Evolutionary conservation across 148 eudicot species (phyloP).

Genomic region (Heliosperma pusillum): DNA sequence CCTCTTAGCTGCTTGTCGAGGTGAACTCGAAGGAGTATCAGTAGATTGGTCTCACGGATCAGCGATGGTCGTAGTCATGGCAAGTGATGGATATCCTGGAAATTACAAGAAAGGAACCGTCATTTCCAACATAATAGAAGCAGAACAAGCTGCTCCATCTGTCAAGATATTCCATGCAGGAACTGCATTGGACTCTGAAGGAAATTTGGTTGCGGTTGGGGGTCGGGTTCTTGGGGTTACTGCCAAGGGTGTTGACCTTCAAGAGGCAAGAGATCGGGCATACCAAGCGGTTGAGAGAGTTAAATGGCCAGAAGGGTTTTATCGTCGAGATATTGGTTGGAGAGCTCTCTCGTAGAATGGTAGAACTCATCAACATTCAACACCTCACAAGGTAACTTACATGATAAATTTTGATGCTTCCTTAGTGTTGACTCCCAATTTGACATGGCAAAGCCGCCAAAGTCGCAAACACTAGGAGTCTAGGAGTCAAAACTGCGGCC

Average conservation of each 20-base stretch:
- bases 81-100: conserved; percentile 93
- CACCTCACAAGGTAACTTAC: not conserved
- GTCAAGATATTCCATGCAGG: conserved; percentile 93
- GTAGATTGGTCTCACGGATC: conserved; percentile 82
- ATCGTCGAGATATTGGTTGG: conserved; percentile 85
- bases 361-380: not conserved
- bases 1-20: conserved; percentile 78
- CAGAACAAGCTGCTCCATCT: conserved; percentile 58
- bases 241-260: conserved; percentile 73
- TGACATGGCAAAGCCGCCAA: not conserved
- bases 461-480: not conserved
- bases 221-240: conserved; percentile 95
- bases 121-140: conserved; percentile 57
- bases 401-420: not conserved
- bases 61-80: conserved; percentile 98
- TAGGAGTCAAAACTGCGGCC: too few relatives aligned
- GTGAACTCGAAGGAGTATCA: conserved; percentile 58
- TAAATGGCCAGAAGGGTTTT: conserved; percentile 80
- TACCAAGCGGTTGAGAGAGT: conserved; percentile 66
- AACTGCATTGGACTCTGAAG: conserved; percentile 60
- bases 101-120: conserved; percentile 70
- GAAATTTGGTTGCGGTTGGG: conserved; percentile 70
- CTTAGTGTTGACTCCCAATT: too few relatives aligned
- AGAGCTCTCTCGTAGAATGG: conserved; percentile 53
- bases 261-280: conserved; percentile 70